These are phyloP conservation scores for Penicillium cosmopolitanum DNA, from an alignment of 495 filamentous ascomycete genomes.

Conservation along the genomic window DNA sequence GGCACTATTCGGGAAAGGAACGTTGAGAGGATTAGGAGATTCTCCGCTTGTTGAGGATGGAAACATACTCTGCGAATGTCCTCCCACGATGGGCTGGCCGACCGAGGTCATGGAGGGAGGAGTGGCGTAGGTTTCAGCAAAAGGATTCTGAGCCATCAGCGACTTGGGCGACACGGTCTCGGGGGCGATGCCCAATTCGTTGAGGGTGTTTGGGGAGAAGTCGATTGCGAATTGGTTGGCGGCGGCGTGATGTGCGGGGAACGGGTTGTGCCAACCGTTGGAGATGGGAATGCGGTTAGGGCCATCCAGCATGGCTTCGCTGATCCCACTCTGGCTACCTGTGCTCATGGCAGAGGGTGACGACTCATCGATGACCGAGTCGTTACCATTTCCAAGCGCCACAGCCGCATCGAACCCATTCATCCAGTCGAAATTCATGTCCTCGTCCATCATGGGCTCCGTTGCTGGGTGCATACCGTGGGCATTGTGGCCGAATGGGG, in stretches of 20 bases:
- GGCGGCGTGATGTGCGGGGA: conserved; percentile 64
- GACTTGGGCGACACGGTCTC: conserved; percentile 55
- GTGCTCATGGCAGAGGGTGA: conserved; percentile 95
- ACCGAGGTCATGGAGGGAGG: conserved; percentile 70
- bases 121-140: conserved; percentile 50
- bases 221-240: conserved; percentile 64
- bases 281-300: conserved; percentile 62
- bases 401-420: conserved; percentile 77
- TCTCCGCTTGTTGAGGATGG: conserved; percentile 60
- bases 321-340: conserved; percentile 87
- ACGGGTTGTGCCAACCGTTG: conserved; percentile 66
- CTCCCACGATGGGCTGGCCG: conserved; percentile 51
- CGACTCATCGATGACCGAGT: conserved; percentile 85
- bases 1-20: conserved; percentile 56
- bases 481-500: conserved; percentile 71
- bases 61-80: conserved; percentile 60
- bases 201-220: conserved; percentile 51
- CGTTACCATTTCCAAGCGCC: conserved; percentile 68
- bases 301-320: conserved; percentile 89
- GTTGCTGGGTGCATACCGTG: conserved; percentile 56
- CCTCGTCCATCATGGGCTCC: conserved; percentile 66
- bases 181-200: conserved; percentile 45
- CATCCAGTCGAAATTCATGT: conserved; percentile 84
- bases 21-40: conserved; percentile 58
- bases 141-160: conserved; percentile 50